These are phyloP conservation scores for Termitomyces titanicus DNA, from an alignment of 768 basidiomycete species.

Conservation along the genomic window DNA sequence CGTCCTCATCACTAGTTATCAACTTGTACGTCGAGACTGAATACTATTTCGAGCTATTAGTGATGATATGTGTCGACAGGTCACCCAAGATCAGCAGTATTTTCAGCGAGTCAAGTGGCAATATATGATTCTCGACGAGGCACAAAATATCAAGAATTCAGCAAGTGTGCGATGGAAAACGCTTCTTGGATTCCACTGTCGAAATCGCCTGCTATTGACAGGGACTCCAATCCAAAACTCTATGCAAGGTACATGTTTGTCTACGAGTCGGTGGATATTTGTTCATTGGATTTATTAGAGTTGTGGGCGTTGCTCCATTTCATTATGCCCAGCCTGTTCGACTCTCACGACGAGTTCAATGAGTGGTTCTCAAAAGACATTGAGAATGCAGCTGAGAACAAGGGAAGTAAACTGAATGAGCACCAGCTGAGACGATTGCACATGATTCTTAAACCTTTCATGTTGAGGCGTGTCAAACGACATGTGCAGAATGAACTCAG, in stretches of 20 bases:
- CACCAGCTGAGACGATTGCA: conserved; percentile 93
- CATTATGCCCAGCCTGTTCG: conserved; percentile 99
- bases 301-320: conserved; percentile 98
- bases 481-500: conserved; percentile 99
- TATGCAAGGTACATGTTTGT: conserved; percentile 79
- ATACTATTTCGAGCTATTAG: background rate
- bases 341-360: conserved; percentile 98
- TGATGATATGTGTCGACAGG: conserved; percentile 36
- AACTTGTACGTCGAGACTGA: conserved; percentile 56
- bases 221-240: conserved; percentile 99
- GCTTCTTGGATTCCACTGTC: conserved; percentile 89
- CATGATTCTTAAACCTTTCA: conserved; percentile 99
- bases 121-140: conserved; percentile 99
- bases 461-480: conserved; percentile 94
- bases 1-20: conserved; percentile 95
- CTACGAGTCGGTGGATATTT: background rate
- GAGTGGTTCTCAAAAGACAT: conserved; percentile 99
- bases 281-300: conserved; percentile 45
- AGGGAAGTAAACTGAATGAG: conserved; percentile 88
- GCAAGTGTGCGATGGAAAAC: conserved; percentile 97
- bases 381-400: conserved; percentile 90
- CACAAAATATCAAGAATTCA: conserved; percentile 99
- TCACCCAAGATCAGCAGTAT: conserved; percentile 96
- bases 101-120: conserved; percentile 99
- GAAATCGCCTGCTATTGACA: conserved; percentile 91